Evolutionary conservation across 805 yeast species (phyloP), one percentile per base, ranked within the genome.

Genomic region (Wickerhamomyces silvicola): DNA sequence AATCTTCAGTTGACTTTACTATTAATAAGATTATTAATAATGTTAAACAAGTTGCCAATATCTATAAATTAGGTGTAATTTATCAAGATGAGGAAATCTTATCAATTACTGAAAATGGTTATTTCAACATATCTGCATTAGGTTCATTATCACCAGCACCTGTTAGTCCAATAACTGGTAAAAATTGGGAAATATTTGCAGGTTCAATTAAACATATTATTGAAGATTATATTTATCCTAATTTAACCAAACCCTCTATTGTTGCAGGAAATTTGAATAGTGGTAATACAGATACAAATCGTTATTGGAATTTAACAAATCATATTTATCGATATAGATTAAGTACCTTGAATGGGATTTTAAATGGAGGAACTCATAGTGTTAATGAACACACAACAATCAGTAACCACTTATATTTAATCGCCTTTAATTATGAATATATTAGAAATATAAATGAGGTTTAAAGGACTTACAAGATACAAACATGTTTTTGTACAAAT

Each of bases 201-300:
- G 90, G 90, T 10, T 66, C 79, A 12, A 60, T 78, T 22, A 69
- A 78, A 40, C 70, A 73, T 37, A 67, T 81, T 29, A 73, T 72
- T 47, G 84, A 79, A 52, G 77, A 76, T 28, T 50, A 45, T 46
- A 34, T 68, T 57, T 42, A 61, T 45, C 30, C 48, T n/a, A 59
- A 53, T 6, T 33, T 60, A 23, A 53, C 47, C 3, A 52, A 59
- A 16, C 27, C 48, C 19, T 43, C 63, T n/a, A 45, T 69, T 19
- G 65, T 73, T n/a, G 64, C 80, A 4, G 84, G 87, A 4, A 59
- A 70, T 12, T 50, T 80, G 27, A 71, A 75, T 68, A 64, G 81
- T 6, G 87, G 79, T 14, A 81, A 79, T 52, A 81, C 88, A 2
- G 90, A 81, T 49, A 80, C 87, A 6, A 62, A 65, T 37, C 64